These are phyloP conservation scores for Sindora glabra DNA, from an alignment of 306 rosid species.

Conservation along the genomic window DNA sequence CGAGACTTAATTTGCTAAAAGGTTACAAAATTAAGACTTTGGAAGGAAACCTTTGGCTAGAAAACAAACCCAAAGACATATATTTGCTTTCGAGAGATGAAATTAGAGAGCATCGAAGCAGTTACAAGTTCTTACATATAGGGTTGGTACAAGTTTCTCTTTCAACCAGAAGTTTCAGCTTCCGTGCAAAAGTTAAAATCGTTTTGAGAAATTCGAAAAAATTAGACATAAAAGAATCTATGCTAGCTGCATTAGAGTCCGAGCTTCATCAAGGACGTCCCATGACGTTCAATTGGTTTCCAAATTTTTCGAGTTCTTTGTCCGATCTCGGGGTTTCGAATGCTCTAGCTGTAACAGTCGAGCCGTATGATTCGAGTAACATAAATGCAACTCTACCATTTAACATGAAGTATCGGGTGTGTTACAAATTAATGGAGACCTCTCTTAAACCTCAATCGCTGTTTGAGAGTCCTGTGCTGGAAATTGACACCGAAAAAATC, in stretches of 20 bases:
- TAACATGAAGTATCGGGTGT: not conserved
- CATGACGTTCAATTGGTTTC: not conserved
- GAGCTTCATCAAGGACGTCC: not conserved
- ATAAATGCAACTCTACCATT: rapidly evolving
- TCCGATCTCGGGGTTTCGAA: not conserved
- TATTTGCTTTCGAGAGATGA: not conserved
- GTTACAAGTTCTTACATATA: not conserved
- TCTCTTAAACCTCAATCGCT: not conserved
- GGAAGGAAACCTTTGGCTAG: too few species aligned
- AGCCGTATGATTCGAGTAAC: not conserved
- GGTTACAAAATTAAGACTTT: not conserved
- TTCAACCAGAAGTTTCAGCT: rapidly evolving
- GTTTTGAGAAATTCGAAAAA: not conserved
- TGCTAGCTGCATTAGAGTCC: not conserved
- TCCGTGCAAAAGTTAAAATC: not conserved
- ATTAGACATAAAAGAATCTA: not conserved
- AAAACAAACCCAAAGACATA: not conserved
- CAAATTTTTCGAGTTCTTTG: not conserved
- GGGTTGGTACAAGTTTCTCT: not conserved
- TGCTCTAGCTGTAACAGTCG: not conserved
- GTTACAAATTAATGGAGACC: not conserved
- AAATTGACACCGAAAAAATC: not conserved
- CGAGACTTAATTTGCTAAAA: not conserved
- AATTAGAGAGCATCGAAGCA: not conserved
- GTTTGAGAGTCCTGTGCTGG: not conserved